Evolutionary conservation across 148 eudicot species (phyloP).

Genomic region (Limonium bicolor): DNA sequence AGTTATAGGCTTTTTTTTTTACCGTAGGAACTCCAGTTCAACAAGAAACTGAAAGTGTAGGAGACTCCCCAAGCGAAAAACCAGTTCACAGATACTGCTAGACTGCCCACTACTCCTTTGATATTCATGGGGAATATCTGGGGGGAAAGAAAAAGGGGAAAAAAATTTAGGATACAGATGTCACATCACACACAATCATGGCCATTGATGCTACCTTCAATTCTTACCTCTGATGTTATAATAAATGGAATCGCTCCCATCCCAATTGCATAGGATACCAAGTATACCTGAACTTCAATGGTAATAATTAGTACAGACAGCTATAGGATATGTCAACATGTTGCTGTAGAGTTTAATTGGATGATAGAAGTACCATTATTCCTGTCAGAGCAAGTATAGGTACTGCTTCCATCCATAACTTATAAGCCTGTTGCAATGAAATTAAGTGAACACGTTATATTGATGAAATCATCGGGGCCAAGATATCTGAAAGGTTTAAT

Average conservation of each 20-base stretch:
- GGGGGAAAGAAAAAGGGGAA: neutral
- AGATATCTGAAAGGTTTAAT: too few relatives aligned
- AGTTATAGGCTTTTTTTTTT: too few relatives aligned
- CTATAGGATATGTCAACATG: too few relatives aligned
- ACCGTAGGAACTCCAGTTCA: neutral
- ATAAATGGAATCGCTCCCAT: constrained; percentile 90
- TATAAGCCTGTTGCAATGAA: constrained; percentile 4
- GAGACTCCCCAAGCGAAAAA: neutral
- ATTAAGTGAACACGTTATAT: neutral
- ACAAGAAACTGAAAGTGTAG: neutral
- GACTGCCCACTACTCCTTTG: neutral
- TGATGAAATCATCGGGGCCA: neutral
- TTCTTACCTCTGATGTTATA: constrained; percentile 80
- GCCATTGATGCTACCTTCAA: neutral
- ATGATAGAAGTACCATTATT: constrained; percentile 66
- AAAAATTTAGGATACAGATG: too few relatives aligned
- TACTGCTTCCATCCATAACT: constrained; percentile 37
- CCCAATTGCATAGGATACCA: constrained; percentile 47
- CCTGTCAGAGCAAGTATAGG: constrained; percentile 56
- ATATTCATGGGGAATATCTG: neutral
- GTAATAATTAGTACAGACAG: neutral
- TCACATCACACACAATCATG: too few relatives aligned
- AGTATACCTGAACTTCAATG: neutral
- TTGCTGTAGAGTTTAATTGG: too few relatives aligned
- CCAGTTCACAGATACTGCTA: neutral